These are phyloP conservation scores for Hanseniaspora thailandica DNA, from an alignment of 805 yeast species.

Conservation along the genomic window DNA sequence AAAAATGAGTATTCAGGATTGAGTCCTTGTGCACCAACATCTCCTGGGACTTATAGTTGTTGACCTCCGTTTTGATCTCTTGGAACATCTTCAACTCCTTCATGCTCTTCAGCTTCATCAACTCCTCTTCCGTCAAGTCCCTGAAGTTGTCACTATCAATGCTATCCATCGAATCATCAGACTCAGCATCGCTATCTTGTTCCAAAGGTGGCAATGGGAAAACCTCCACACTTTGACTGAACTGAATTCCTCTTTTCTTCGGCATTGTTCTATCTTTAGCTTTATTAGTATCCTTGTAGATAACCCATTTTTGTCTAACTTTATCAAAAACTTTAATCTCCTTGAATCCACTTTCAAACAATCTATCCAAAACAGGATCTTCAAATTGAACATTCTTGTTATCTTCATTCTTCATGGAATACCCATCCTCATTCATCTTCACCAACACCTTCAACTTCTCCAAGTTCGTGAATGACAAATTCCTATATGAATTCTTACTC, in stretches of 20 bases:
- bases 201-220: slow-evolving; percentile 1
- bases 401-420: too few relatives aligned
- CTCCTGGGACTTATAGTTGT: slow-evolving; percentile 47
- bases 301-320: slow-evolving; percentile 4
- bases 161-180: neutral
- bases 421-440: neutral
- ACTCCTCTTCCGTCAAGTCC: slow-evolving; percentile 2
- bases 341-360: slow-evolving; percentile 1
- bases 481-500: neutral
- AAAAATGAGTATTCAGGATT: slow-evolving; percentile 52
- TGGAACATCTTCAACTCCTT: slow-evolving; percentile 18
- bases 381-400: neutral
- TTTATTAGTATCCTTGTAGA: neutral
- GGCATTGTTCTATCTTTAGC: neutral
- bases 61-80: slow-evolving; percentile 50
- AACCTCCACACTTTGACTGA: slow-evolving; percentile 3
- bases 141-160: neutral
- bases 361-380: neutral
- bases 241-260: neutral
- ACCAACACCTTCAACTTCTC: neutral
- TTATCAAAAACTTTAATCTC: slow-evolving; percentile 5
- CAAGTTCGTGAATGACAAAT: slow-evolving; percentile 3
- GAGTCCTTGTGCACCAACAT: slow-evolving; percentile 61
- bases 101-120: neutral
- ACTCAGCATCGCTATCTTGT: neutral